Evolutionary conservation across 2,329 filamentous ascomycete genomes (phyloP), one percentile per base, ranked within the genome.

Genomic region (Aspergillus clavatus): DNA sequence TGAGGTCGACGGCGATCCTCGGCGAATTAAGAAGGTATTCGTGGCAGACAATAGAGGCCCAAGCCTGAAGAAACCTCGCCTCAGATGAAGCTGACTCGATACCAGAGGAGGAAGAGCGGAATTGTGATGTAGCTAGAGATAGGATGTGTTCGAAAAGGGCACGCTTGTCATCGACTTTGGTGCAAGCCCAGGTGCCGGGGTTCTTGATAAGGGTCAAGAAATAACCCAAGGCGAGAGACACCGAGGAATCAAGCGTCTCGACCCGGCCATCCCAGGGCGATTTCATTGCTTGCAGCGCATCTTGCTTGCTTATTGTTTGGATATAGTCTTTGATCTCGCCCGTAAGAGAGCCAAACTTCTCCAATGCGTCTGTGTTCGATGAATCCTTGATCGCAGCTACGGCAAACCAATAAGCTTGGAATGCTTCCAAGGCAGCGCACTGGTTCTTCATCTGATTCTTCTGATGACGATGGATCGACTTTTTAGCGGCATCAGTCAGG

Each of bases 11-110:
- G 10, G 63, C 65, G 40, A 69, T 55, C 10, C 47, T 51, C 18
- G 66, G 59, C 6, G 59, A 54, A 26, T 60, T 60, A 18, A 69
- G 58, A 18, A 70, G 55, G 45, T 69, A 71, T 35, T 70, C 67
- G 38, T 68, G 61, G 18, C 67, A 71, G 5, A 63, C 58, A 24
- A 71, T 53, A 31, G 58, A 59, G 23, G 58, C 53, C 69, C 68
- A 71, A 14, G 66, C 57, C 39, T 70, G 64, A 21, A 65, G 51
- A 39, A 70, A 63, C 26, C 57, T 58, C 18, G 61, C 54, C 40
- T 59, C 51, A 18, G 57, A 50, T 1, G 59, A 45, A 8, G 52
- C 43, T 11, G 49, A 57, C 28, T 67, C 62, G 14, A 68, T 40
- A 19, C 51, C 49, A 5, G 57, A 52, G 0, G 58, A 52, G 0